phyloP scores from a whole-genome alignment of 495 filamentous ascomycete species.

The Clohesyomyces aquaticus region DNA sequence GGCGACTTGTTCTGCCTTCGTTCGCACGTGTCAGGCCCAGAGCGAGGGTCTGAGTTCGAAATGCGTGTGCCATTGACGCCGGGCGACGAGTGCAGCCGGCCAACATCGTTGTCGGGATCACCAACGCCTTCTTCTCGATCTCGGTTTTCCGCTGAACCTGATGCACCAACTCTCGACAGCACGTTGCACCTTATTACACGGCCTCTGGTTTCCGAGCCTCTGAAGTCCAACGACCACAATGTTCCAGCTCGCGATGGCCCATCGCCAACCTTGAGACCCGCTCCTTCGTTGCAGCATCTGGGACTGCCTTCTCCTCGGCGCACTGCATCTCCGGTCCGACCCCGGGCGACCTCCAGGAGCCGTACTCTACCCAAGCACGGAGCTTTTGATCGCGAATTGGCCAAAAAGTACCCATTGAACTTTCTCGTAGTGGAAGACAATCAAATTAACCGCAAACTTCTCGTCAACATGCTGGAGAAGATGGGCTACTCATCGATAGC shows the following conservation, averaged over 20 bases:
- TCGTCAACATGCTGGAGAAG: conserved; percentile 70
- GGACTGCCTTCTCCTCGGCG: conserved; percentile 33
- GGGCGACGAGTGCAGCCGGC: conserved; percentile 45
- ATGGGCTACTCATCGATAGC: conserved; percentile 66
- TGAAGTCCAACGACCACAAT: not conserved
- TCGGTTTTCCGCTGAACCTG: conserved; percentile 22
- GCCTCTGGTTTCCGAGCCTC: conserved; percentile 5
- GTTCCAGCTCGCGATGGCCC: not conserved
- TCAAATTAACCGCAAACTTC: conserved; percentile 74
- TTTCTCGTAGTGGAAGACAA: conserved; percentile 83
- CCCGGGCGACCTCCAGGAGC: conserved; percentile 16
- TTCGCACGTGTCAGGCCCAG: conserved; percentile 68
- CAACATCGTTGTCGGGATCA: conserved; percentile 45
- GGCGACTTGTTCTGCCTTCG: conserved; percentile 72
- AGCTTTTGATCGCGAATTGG: conserved; percentile 53
- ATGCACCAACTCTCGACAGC: conserved; percentile 13
- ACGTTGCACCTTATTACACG: conserved; percentile 15
- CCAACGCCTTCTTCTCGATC: conserved; percentile 41
- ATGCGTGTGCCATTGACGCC: conserved; percentile 69
- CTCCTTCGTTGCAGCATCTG: conserved; percentile 21
- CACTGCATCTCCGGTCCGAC: conserved; percentile 18
- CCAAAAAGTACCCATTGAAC: conserved; percentile 63
- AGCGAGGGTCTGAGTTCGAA: conserved; percentile 73
- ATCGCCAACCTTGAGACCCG: not conserved
- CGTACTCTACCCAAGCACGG: conserved; percentile 17